Evolutionary conservation across 1,139 yeast species (phyloP).

Genomic region (Petasospora rhodanensis): DNA sequence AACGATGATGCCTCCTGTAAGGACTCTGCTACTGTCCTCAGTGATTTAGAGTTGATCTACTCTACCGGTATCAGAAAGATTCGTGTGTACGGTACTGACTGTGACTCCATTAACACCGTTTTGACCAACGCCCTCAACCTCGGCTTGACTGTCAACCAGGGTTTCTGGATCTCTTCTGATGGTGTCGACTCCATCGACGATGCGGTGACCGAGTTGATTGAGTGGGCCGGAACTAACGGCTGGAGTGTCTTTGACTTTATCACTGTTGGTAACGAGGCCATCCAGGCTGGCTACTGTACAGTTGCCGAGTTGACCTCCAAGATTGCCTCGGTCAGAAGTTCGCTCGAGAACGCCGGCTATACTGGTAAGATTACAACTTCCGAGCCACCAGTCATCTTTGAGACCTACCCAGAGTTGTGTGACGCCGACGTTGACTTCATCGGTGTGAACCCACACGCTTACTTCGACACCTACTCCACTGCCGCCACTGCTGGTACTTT

Average conservation of each 20-base stretch:
- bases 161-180: conserved; percentile 65
- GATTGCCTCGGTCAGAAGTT: conserved; percentile 56
- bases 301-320: conserved; percentile 57
- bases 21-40: conserved; percentile 42
- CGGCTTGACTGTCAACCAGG: conserved; percentile 78
- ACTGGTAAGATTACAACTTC: conserved; percentile 75
- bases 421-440: conserved; percentile 67
- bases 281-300: conserved; percentile 55
- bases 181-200: conserved; percentile 70
- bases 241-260: conserved; percentile 73
- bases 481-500: conserved; percentile 75
- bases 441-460: conserved; percentile 84
- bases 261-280: conserved; percentile 86
- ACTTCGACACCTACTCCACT: conserved; percentile 58
- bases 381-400: conserved; percentile 80
- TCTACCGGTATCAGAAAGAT: conserved; percentile 59
- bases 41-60: conserved; percentile 56
- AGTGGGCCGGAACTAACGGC: conserved; percentile 33
- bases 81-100: conserved; percentile 84
- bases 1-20: conserved; percentile 66
- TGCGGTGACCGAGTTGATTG: conserved; percentile 51
- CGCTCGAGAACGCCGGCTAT: conserved; percentile 65
- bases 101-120: conserved; percentile 62
- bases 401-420: conserved; percentile 63
- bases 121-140: conserved; percentile 55